Evolutionary conservation across 2,329 filamentous ascomycete species (phyloP).

Genomic region (Sporothrix variecibatus): DNA sequence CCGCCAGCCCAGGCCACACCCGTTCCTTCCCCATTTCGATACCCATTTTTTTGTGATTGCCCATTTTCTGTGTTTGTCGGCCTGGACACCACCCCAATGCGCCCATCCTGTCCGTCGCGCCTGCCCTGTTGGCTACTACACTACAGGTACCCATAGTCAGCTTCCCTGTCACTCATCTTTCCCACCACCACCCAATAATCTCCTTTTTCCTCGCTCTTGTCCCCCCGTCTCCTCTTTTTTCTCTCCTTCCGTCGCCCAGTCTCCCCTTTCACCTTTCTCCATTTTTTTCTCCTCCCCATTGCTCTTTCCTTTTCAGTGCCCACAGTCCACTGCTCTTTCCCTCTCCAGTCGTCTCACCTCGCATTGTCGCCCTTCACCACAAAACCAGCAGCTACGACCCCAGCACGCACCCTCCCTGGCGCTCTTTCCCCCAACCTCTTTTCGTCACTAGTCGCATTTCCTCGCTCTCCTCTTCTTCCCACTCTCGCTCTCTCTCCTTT

Average conservation of each 20-base stretch:
- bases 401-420: slow-evolving; percentile 11
- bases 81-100: background rate
- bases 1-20: slow-evolving; percentile 1
- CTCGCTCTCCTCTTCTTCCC: slow-evolving; percentile 8
- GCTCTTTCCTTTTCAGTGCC: background rate
- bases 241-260: background rate
- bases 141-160: slow-evolving; percentile 12
- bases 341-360: background rate
- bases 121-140: slow-evolving; percentile 3
- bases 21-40: slow-evolving; percentile 18
- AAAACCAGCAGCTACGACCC: background rate
- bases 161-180: slow-evolving; percentile 26
- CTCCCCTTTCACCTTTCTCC: slow-evolving; percentile 17
- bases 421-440: slow-evolving; percentile 23
- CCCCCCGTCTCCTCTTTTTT: slow-evolving; percentile 3
- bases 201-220: slow-evolving; percentile 10
- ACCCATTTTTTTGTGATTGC: slow-evolving; percentile 14
- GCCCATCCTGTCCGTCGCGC: background rate
- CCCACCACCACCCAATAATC: slow-evolving; percentile 24
- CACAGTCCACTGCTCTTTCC: background rate
- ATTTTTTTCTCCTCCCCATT: slow-evolving; percentile 2
- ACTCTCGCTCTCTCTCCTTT: slow-evolving; percentile 17
- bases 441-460: slow-evolving; percentile 25
- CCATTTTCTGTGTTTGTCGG: slow-evolving; percentile 15
- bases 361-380: slow-evolving; percentile 2